These are phyloP conservation scores for Cutaneotrichosporon cavernicola DNA, from an alignment of 1,284 basidiomycete species.

Conservation along the genomic window DNA sequence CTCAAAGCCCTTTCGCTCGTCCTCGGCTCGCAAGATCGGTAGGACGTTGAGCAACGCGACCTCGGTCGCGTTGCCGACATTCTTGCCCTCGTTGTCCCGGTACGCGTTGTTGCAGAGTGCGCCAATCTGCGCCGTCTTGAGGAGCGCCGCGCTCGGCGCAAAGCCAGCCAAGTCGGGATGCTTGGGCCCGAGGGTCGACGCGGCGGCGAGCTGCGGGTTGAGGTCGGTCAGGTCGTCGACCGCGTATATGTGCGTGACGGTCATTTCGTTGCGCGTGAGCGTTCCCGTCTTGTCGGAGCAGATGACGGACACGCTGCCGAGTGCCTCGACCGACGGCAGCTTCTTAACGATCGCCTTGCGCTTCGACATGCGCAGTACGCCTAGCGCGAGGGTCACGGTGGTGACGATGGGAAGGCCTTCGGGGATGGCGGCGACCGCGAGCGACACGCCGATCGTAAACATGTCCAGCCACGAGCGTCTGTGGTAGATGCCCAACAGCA, in stretches of 20 bases:
- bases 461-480: slow-evolving; percentile 90
- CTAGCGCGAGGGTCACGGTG: slow-evolving; percentile 91
- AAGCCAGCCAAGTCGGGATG: slow-evolving; percentile 54
- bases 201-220: slow-evolving; percentile 57
- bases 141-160: slow-evolving; percentile 57
- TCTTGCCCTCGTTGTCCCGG: slow-evolving; percentile 68
- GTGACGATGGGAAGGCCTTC: slow-evolving; percentile 97
- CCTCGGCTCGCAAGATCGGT: slow-evolving; percentile 66
- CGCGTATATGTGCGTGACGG: slow-evolving; percentile 81
- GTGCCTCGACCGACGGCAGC: slow-evolving; percentile 87
- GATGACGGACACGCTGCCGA: slow-evolving; percentile 91
- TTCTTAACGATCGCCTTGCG: slow-evolving; percentile 97
- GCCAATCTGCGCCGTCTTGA: slow-evolving; percentile 66
- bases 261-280: slow-evolving; percentile 92
- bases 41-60: slow-evolving; percentile 86
- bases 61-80: slow-evolving; percentile 84
- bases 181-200: slow-evolving; percentile 61
- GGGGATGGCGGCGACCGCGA: slow-evolving; percentile 95
- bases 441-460: slow-evolving; percentile 97
- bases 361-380: slow-evolving; percentile 89
- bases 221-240: slow-evolving; percentile 77
- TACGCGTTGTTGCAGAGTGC: slow-evolving; percentile 61
- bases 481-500: slow-evolving; percentile 84
- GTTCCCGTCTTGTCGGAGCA: slow-evolving; percentile 99
- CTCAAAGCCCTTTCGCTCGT: slow-evolving; percentile 69